Evolutionary conservation across 345 rosid genomes (phyloP).

Genomic region (Psidium guajava): DNA sequence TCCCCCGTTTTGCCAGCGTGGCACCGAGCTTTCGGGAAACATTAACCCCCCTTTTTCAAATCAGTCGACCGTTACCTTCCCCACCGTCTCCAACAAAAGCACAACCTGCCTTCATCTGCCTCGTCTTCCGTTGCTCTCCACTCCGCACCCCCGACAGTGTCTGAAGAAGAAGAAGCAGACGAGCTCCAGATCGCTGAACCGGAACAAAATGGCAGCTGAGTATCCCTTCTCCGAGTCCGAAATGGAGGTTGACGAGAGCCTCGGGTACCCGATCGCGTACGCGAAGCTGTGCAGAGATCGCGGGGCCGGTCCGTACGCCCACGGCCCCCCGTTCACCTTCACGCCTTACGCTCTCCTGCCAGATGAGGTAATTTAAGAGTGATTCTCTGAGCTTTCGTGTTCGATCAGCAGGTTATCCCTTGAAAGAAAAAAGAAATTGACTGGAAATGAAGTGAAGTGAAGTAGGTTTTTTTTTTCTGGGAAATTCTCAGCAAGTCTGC

Average conservation of each 20-base stretch:
- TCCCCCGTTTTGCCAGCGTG: background rate
- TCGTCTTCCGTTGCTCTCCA: background rate
- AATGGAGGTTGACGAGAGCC: slow-evolving; percentile 43
- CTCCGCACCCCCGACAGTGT: background rate
- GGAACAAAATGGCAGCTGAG: slow-evolving; percentile 20
- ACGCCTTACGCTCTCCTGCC: slow-evolving; percentile 44
- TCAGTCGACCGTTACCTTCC: background rate
- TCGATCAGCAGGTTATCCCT: background rate
- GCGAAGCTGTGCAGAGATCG: slow-evolving; percentile 56
- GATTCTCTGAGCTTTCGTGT: background rate
- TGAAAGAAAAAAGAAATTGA: background rate
- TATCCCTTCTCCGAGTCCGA: slow-evolving; percentile 43
- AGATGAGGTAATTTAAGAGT: slow-evolving; percentile 30
- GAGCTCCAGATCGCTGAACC: background rate
- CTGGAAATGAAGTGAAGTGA: background rate
- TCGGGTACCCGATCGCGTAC: slow-evolving; percentile 74
- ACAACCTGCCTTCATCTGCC: background rate
- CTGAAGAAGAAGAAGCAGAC: background rate
- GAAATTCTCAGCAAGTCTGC: background rate
- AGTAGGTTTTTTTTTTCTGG: background rate
- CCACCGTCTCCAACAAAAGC: background rate
- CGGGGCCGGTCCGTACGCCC: slow-evolving; percentile 15
- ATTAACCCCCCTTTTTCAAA: background rate
- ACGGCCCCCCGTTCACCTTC: slow-evolving; percentile 79
- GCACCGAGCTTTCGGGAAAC: background rate